Evolutionary conservation across 352 stramenopile genomes (phyloP).

Genomic region (Globisporangium lucens): DNA sequence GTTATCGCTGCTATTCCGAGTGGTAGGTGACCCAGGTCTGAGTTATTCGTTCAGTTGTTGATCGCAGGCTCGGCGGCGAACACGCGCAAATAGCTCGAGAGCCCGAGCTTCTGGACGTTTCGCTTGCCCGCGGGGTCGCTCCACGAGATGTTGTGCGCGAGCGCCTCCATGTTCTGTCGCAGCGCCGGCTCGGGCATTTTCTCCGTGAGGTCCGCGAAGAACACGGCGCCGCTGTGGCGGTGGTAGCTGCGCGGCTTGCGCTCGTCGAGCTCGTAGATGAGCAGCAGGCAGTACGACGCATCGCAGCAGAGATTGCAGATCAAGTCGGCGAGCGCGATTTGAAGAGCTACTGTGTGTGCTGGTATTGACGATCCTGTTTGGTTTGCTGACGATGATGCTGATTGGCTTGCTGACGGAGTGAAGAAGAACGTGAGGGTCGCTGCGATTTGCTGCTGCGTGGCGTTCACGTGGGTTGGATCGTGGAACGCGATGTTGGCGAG

Average conservation of each 20-base stretch:
- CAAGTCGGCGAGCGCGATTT: conserved; percentile 49
- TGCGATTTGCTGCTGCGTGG: conserved; percentile 32
- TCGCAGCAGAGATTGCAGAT: conserved; percentile 62
- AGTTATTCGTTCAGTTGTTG: conserved; percentile 24
- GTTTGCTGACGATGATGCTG: not conserved
- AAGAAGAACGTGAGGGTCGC: conserved; percentile 38
- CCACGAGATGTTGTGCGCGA: conserved; percentile 74
- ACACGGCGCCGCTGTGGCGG: conserved; percentile 56
- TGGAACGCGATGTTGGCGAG: conserved; percentile 36
- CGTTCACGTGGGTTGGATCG: conserved; percentile 10
- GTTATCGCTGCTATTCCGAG: conserved; percentile 3
- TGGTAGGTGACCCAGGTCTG: not conserved
- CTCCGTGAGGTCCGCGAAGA: conserved; percentile 52
- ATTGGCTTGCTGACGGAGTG: conserved; percentile 9
- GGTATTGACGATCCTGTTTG: not conserved
- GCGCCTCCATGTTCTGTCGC: conserved; percentile 57
- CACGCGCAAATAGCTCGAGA: conserved; percentile 56
- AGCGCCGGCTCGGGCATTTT: conserved; percentile 31
- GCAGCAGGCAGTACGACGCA: conserved; percentile 39
- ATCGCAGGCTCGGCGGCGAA: conserved; percentile 44
- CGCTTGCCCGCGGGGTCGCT: conserved; percentile 66
- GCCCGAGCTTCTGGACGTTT: conserved; percentile 59
- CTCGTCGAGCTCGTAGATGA: conserved; percentile 70
- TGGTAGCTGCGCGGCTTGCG: conserved; percentile 35
- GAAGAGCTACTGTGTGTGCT: conserved; percentile 7